Percentiles rank a stretch among this genome's conserved stretches.
These are phyloP conservation scores for Citrus reticulata DNA, from an alignment of 345 rosid species.

Conservation along the genomic window DNA sequence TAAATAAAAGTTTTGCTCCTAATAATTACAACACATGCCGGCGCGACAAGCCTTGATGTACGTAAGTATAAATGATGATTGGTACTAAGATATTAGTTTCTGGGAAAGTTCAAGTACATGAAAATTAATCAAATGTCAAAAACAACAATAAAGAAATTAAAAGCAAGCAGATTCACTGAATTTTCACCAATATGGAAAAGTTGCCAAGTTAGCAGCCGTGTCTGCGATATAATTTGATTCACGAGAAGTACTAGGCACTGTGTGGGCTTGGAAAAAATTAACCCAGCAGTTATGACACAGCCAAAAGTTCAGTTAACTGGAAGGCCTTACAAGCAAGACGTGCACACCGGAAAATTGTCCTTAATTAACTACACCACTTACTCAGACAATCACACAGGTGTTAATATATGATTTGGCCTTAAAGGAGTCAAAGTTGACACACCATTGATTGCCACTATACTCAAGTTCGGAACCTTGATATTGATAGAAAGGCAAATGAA, in stretches of 20 bases:
- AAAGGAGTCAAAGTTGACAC: constrained; percentile 36
- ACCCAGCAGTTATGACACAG: not conserved
- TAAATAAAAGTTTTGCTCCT: not conserved
- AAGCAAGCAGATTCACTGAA: not conserved
- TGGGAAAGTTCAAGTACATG: not conserved
- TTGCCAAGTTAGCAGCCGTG: not conserved
- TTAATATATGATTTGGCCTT: not conserved
- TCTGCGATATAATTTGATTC: not conserved
- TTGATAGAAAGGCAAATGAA: constrained; percentile 79
- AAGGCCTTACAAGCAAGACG: not conserved
- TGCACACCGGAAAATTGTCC: not conserved
- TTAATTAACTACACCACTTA: not conserved
- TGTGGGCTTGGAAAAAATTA: not conserved
- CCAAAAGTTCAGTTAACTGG: not conserved
- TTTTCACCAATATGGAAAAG: not conserved
- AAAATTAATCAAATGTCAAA: not conserved
- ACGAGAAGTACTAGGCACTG: too few species aligned
- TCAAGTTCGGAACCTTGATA: constrained; percentile 46
- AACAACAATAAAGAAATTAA: not conserved
- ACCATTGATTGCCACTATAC: constrained; percentile 10
- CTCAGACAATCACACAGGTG: too few species aligned
- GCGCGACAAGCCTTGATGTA: not conserved
- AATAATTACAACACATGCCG: constrained; percentile 7
- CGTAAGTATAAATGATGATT: not conserved
- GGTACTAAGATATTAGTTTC: not conserved